phyloP scores from a whole-genome alignment of 75 land plant genomes.

The Sequoiadendron giganteum region DNA sequence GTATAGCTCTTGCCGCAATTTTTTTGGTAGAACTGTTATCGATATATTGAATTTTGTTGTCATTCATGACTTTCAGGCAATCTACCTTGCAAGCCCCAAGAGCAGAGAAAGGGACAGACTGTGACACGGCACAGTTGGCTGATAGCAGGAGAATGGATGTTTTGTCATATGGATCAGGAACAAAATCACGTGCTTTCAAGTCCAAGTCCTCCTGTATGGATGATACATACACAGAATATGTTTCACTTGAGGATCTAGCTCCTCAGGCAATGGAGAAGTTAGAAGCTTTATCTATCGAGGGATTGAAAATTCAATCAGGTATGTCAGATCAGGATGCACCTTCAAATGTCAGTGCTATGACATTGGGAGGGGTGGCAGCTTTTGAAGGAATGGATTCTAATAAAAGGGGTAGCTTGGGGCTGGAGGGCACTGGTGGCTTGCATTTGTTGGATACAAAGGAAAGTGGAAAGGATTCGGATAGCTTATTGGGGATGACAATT shows the following conservation, averaged over 20 bases:
- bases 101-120: conserved; percentile 1
- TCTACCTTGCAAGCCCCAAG: neutral
- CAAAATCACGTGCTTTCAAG: neutral
- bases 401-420: conserved; percentile 37
- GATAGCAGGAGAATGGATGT: conserved; percentile 10
- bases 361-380: conserved; percentile 55
- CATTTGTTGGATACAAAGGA: conserved; percentile 62
- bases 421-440: conserved; percentile 70
- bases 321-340: conserved; percentile 85
- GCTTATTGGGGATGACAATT: conserved; percentile 72
- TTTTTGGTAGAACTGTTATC: neutral
- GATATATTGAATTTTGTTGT: neutral
- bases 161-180: neutral
- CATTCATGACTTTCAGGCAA: conserved; percentile 5
- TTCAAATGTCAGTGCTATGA: conserved; percentile 52
- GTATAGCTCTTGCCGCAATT: neutral
- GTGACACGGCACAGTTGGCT: neutral
- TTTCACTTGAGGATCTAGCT: conserved; percentile 90
- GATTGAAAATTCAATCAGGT: conserved; percentile 88
- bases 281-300: conserved; percentile 94
- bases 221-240: conserved; percentile 48
- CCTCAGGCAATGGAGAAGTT: conserved; percentile 95
- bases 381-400: conserved; percentile 35
- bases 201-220: neutral
- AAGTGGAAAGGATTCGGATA: conserved; percentile 40